Evolutionary conservation across 257 asterid genomes (phyloP), one percentile per base, ranked within the genome.

Genomic region (Striga asiatica): DNA sequence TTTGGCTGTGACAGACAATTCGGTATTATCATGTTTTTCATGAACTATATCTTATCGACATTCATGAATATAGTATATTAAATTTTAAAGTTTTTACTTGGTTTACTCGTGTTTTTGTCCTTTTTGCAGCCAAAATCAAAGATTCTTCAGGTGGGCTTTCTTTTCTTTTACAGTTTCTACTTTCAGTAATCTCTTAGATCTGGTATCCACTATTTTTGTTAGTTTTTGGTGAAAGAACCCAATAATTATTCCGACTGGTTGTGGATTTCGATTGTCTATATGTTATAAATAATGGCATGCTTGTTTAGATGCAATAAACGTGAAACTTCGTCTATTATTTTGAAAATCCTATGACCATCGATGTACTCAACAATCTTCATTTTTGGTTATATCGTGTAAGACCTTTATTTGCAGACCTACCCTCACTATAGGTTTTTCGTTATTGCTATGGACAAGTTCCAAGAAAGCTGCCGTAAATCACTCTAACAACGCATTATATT

Each of bases 81-180:
- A 61, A 10, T 28, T 20, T 27, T 9, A 18, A 39, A 51, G 6
- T 42, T 38, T n/a, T 64, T 47, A 21, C 78, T 64, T 41, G 64
- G 54, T 41, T 28, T 11, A 27, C 57, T 50, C 24, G 45, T 39
- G 32, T 62, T 50, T 70, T 37, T 55, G 41, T 10, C 34, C 28
- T 45, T 64, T 74, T 67, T 71, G 73, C 93, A 89, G 98, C 98
- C 98, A 50, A 86, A 89, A 69, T 86, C 98, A 2, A 89, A 89
- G 87, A 83, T 76, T 69, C 96, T 89, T 75, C 98, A 89, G 95
- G 97, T 79, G 72, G 58, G n/a, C n/a, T n/a, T n/a, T n/a, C n/a
- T n/a, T n/a, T n/a, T n/a, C n/a, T n/a, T n/a, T n/a, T 6, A 16
- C 2, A 55, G 11, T 3, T 29, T 54, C 55, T 52, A 3, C 19